Percentiles rank a stretch among this genome's conserved stretches.
Conservation (phyloP, 2,329 filamentous ascomycete species). For the Phialophora tarda region DNA sequence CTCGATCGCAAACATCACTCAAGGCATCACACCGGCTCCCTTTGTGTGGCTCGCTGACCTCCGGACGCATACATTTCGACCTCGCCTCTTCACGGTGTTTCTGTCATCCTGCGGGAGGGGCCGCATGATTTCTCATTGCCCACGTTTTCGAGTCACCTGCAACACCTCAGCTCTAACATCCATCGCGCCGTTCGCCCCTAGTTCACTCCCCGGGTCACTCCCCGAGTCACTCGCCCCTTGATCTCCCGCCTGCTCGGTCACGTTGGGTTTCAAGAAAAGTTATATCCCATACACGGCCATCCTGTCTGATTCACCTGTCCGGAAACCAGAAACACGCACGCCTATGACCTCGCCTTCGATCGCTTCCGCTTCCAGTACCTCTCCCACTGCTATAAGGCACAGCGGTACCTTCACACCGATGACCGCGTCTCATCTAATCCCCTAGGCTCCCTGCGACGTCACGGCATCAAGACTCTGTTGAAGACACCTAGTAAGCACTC, state of each 20-base stretch:
- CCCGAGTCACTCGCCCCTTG: background rate
- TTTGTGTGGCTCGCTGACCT: conserved; percentile 12
- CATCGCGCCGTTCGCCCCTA: background rate
- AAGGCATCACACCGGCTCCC: conserved; percentile 9
- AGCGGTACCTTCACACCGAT: conserved; percentile 6
- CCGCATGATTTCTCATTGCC: conserved; percentile 37
- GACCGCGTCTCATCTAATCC: background rate
- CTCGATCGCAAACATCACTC: background rate
- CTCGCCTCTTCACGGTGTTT: conserved; percentile 18
- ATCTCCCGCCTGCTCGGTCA: background rate
- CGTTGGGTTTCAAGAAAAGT: background rate
- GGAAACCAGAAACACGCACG: conserved; percentile 7
- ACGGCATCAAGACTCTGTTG: background rate
- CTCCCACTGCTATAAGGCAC: conserved; percentile 10
- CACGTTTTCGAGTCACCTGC: conserved; percentile 39
- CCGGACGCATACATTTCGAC: conserved; percentile 6
- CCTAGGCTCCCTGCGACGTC: background rate
- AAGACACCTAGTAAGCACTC: background rate
- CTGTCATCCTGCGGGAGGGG: conserved; percentile 34
- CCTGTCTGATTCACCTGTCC: conserved; percentile 15
- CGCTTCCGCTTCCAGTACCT: background rate
- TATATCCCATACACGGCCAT: background rate
- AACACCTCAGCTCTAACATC: background rate
- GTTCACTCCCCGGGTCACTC: conserved; percentile 5
- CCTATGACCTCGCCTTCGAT: background rate